Conservation (phyloP, 139 green algal genomes). For the Trebouxia sp. region DNA sequence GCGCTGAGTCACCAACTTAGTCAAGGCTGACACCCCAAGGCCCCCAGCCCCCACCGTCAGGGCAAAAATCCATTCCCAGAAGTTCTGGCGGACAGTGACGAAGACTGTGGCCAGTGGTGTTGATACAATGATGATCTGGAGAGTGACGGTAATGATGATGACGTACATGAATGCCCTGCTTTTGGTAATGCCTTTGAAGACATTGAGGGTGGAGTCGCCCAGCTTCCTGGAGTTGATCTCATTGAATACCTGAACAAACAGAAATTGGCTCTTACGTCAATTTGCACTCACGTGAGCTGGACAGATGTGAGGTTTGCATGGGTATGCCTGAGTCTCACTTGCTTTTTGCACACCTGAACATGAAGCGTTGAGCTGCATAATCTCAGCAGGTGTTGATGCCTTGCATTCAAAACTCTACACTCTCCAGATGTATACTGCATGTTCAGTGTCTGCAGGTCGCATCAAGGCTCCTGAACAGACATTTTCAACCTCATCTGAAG, state of each 20-base stretch:
- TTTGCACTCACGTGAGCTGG: not conserved
- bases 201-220: slow-evolving; percentile 85
- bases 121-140: slow-evolving; percentile 68
- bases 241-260: slow-evolving; percentile 82
- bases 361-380: not conserved
- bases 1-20: slow-evolving; percentile 25
- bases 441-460: too few species aligned
- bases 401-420: too few species aligned
- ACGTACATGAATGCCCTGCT: slow-evolving; percentile 78
- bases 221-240: slow-evolving; percentile 89
- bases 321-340: not conserved
- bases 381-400: not conserved
- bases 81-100: slow-evolving; percentile 57
- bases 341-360: not conserved
- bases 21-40: not conserved
- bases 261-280: not conserved
- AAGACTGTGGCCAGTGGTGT: slow-evolving; percentile 72
- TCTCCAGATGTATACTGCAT: too few species aligned
- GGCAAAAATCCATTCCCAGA: slow-evolving; percentile 65
- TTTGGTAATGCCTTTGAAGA: slow-evolving; percentile 76
- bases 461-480: too few species aligned
- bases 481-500: too few species aligned
- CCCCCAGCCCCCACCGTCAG: slow-evolving; percentile 52
- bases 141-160: slow-evolving; percentile 66
- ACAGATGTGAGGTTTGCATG: not conserved